Conservation (phyloP, 768 basidiomycete genomes). For the Russula sp. region DNA sequence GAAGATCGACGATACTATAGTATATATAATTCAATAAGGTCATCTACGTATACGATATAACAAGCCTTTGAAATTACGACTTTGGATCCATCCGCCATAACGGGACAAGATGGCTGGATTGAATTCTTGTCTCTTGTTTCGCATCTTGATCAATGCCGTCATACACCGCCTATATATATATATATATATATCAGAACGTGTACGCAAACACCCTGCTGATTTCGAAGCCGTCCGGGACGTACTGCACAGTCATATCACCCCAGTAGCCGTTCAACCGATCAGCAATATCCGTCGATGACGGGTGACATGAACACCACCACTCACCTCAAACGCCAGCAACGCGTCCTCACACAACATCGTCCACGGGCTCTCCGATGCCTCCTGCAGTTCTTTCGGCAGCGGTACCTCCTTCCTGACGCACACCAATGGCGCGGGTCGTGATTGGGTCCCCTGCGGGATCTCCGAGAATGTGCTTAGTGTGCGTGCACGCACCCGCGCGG, state of each 20-base stretch:
- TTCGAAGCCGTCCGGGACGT: constrained; percentile 14
- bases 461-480: neutral
- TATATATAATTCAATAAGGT: too few relatives aligned
- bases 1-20: too few relatives aligned
- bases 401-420: constrained; percentile 14
- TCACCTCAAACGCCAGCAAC: constrained; percentile 19
- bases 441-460: neutral
- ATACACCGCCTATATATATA: too few relatives aligned
- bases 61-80: too few relatives aligned
- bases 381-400: constrained; percentile 3
- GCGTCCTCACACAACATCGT: constrained; percentile 19
- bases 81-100: too few relatives aligned
- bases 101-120: too few relatives aligned
- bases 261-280: neutral
- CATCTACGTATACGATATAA: too few relatives aligned
- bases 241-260: neutral
- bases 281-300: neutral
- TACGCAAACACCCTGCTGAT: constrained; percentile 13
- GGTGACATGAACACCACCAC: neutral
- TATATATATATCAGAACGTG: constrained; percentile 1
- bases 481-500: neutral
- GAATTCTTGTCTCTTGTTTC: too few relatives aligned
- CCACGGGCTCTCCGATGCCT: constrained; percentile 8
- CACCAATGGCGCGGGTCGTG: neutral
- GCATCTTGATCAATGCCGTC: too few relatives aligned